phyloP scores from a whole-genome alignment of 129 eudicot genomes.

The Solidago caesia region DNA sequence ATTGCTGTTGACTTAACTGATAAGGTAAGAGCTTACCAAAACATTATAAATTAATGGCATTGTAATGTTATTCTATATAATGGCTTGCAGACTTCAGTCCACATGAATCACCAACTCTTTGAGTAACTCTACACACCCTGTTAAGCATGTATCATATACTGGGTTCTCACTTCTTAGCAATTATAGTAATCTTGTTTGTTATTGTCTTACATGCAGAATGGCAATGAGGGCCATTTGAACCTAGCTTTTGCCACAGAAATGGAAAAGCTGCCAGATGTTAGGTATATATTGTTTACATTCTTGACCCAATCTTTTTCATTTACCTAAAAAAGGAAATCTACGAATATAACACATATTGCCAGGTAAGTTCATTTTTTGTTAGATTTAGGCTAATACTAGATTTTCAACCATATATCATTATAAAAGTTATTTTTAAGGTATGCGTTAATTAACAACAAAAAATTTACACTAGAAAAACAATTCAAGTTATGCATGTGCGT shows the following conservation, averaged over 20 bases:
- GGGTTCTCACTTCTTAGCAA: background rate
- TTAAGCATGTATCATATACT: background rate
- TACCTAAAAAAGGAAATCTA: background rate
- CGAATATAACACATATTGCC: background rate
- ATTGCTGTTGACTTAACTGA: slow-evolving; percentile 89
- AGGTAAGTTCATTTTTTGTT: background rate
- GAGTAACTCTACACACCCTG: background rate
- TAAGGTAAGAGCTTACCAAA: slow-evolving; percentile 48
- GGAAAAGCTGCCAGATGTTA: slow-evolving; percentile 75
- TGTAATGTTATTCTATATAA: slow-evolving; percentile 4
- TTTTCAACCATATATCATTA: background rate
- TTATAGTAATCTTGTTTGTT: slow-evolving; percentile 2
- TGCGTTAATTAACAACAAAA: background rate
- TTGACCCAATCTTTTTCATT: background rate
- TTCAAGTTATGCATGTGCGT: background rate
- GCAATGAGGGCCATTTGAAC: slow-evolving; percentile 76
- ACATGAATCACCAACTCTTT: background rate
- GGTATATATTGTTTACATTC: slow-evolving; percentile 38
- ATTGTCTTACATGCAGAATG: slow-evolving; percentile 58
- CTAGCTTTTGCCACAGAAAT: slow-evolving; percentile 81
- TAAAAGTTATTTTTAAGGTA: background rate
- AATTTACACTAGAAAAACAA: background rate
- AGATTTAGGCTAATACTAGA: background rate
- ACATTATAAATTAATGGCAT: slow-evolving; percentile 2
- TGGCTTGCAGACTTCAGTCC: background rate